Conservation (phyloP, 495 filamentous ascomycete species). For the Lophiotrema nucula region DNA sequence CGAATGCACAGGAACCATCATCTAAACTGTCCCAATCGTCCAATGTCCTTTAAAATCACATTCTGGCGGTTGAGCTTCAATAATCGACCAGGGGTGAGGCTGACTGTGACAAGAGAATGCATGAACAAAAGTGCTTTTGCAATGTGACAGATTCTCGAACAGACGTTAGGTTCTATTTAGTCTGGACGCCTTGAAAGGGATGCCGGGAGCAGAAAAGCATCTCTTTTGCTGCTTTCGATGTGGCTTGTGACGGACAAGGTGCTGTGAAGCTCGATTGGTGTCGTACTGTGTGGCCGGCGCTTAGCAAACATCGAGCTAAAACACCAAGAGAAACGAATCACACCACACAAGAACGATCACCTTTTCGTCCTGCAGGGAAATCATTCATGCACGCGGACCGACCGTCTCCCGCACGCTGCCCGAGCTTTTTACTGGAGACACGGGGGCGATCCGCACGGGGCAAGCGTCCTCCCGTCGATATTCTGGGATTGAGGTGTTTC, state of each 20-base stretch:
- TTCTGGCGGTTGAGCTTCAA: too few species aligned
- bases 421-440: constrained; percentile 1
- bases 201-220: neutral
- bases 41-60: too few species aligned
- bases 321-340: neutral
- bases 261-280: constrained; percentile 2
- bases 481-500: too few species aligned
- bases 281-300: neutral
- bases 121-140: neutral
- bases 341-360: neutral
- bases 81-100: neutral
- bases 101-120: neutral
- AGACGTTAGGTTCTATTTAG: neutral
- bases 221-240: neutral
- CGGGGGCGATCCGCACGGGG: constrained; percentile 8
- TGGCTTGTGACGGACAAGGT: constrained; percentile 24
- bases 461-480: too few species aligned
- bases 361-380: constrained; percentile 16
- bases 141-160: constrained; percentile 1
- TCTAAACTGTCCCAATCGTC: too few species aligned
- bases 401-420: constrained; percentile 21
- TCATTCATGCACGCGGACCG: constrained; percentile 22
- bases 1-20: too few species aligned
- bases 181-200: neutral
- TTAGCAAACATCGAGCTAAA: constrained; percentile 14